A percentile compares a stretch with the other conserved stretches of the same genome.
Conservation (phyloP, 108 stramenopile genomes). For the Cyclotella distinguenda region DNA sequence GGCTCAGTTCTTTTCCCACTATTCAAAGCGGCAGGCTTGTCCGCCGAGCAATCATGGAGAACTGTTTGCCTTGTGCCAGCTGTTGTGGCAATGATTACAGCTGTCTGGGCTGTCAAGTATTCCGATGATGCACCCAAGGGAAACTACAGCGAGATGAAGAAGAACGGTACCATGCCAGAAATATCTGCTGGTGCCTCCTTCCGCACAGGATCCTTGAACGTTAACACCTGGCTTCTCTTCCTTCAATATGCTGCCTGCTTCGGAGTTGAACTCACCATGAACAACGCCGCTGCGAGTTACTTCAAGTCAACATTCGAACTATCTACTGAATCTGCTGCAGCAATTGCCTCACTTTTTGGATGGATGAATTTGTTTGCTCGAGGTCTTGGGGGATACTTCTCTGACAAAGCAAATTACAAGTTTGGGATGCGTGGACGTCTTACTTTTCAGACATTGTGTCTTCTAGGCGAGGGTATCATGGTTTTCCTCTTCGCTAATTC, state of each 20-base stretch:
- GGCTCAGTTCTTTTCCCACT: slow-evolving; percentile 66
- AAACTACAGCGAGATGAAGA: slow-evolving; percentile 73
- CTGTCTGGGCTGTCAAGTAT: slow-evolving; percentile 44
- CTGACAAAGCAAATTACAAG: slow-evolving; percentile 51
- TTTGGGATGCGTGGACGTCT: slow-evolving; percentile 59
- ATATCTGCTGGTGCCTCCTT: slow-evolving; percentile 73
- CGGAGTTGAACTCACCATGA: slow-evolving; percentile 90
- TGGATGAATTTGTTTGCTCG: slow-evolving; percentile 76
- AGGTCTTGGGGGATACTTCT: slow-evolving; percentile 58
- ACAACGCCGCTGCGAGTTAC: slow-evolving; percentile 84
- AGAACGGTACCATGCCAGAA: slow-evolving; percentile 69
- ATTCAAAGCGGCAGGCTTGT: slow-evolving; percentile 56
- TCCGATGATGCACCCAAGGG: slow-evolving; percentile 89
- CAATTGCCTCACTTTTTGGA: slow-evolving; percentile 78
- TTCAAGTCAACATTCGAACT: slow-evolving; percentile 76
- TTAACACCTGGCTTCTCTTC: slow-evolving; percentile 87
- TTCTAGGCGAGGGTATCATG: slow-evolving; percentile 43
- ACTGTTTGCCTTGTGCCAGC: slow-evolving; percentile 76
- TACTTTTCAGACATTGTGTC: slow-evolving; percentile 24
- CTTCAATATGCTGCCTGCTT: slow-evolving; percentile 88
- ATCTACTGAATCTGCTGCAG: slow-evolving; percentile 68
- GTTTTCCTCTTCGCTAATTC: slow-evolving; percentile 58
- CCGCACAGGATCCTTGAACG: slow-evolving; percentile 66
- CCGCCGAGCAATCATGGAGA: slow-evolving; percentile 75
- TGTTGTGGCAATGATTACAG: slow-evolving; percentile 51